Percentiles rank a stretch among this genome's conserved stretches.
Evolutionary conservation across 2,329 filamentous ascomycete species (phyloP).

Genomic region (Falciphora oryzae): DNA sequence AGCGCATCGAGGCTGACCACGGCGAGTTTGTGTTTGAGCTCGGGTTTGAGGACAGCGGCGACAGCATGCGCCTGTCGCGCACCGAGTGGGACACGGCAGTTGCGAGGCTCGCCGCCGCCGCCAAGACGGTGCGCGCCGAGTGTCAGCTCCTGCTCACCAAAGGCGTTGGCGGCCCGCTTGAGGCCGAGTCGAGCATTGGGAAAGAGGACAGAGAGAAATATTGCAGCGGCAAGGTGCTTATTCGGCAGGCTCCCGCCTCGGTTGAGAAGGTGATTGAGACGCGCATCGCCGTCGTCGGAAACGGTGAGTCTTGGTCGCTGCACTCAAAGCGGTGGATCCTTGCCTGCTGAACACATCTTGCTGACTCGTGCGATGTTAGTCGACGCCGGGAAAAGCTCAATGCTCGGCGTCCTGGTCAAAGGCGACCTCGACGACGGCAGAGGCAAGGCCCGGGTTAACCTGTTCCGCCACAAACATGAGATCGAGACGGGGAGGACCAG

Average conservation of each 20-base stretch:
- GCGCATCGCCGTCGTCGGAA: constrained; percentile 92
- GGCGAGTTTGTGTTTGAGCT: constrained; percentile 90
- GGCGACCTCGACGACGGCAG: constrained; percentile 91
- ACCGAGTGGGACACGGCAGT: constrained; percentile 72
- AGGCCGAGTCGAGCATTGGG: constrained; percentile 54
- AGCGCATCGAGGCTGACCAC: constrained; percentile 72
- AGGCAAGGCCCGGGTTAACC: constrained; percentile 87
- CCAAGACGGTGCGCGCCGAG: constrained; percentile 62
- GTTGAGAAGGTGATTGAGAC: constrained; percentile 92
- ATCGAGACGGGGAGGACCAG: constrained; percentile 92
- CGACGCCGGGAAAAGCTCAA: constrained; percentile 93
- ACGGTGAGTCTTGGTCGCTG: constrained; percentile 47
- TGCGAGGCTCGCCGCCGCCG: constrained; percentile 57
- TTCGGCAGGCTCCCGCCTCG: constrained; percentile 66
- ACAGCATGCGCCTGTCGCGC: constrained; percentile 70
- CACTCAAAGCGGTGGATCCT: neutral
- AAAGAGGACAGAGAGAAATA: constrained; percentile 73
- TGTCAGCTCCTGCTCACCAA: constrained; percentile 82
- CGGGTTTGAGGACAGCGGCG: constrained; percentile 83
- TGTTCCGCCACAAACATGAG: constrained; percentile 97
- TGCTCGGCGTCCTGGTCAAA: constrained; percentile 93
- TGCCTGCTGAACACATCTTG: neutral
- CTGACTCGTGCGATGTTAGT: constrained; percentile 42
- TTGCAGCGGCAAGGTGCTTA: constrained; percentile 78
- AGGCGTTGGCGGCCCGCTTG: constrained; percentile 74